phyloP scores from a whole-genome alignment of 2,329 filamentous ascomycete genomes.

The Fusarium sp. region DNA sequence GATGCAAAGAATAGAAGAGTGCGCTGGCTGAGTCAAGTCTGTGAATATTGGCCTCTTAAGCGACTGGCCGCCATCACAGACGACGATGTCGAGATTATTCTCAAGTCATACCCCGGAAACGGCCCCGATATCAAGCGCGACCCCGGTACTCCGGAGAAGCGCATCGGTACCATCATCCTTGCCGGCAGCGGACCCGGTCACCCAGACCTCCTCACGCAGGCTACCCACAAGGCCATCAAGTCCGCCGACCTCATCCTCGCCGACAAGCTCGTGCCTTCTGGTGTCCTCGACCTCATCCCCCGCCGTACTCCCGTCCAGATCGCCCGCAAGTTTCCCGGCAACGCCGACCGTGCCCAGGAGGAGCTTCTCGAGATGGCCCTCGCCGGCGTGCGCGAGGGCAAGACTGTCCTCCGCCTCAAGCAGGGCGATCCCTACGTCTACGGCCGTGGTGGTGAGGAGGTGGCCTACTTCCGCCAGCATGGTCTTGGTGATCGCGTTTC shows the following conservation, averaged over 20 bases:
- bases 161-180: slow-evolving; percentile 80
- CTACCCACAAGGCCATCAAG: slow-evolving; percentile 81
- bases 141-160: slow-evolving; percentile 37
- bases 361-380: slow-evolving; percentile 87
- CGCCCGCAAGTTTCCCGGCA: slow-evolving; percentile 96
- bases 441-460: slow-evolving; percentile 93
- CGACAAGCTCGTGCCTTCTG: slow-evolving; percentile 86
- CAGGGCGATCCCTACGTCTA: slow-evolving; percentile 98
- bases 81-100: slow-evolving; percentile 79
- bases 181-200: slow-evolving; percentile 94
- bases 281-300: slow-evolving; percentile 89
- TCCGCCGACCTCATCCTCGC: slow-evolving; percentile 83
- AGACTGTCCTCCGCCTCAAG: slow-evolving; percentile 89
- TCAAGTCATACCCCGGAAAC: slow-evolving; percentile 74
- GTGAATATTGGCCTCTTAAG: slow-evolving; percentile 96
- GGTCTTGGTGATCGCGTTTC: slow-evolving; percentile 73
- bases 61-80: slow-evolving; percentile 84
- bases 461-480: slow-evolving; percentile 80
- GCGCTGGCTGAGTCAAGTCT: slow-evolving; percentile 94
- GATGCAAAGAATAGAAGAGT: slow-evolving; percentile 85
- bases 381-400: slow-evolving; percentile 72
- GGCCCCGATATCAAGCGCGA: slow-evolving; percentile 37
- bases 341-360: slow-evolving; percentile 92
- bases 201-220: slow-evolving; percentile 88
- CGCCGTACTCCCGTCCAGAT: slow-evolving; percentile 91